phyloP scores from a whole-genome alignment of 257 asterid genomes.

The Cruciata laevipes region DNA sequence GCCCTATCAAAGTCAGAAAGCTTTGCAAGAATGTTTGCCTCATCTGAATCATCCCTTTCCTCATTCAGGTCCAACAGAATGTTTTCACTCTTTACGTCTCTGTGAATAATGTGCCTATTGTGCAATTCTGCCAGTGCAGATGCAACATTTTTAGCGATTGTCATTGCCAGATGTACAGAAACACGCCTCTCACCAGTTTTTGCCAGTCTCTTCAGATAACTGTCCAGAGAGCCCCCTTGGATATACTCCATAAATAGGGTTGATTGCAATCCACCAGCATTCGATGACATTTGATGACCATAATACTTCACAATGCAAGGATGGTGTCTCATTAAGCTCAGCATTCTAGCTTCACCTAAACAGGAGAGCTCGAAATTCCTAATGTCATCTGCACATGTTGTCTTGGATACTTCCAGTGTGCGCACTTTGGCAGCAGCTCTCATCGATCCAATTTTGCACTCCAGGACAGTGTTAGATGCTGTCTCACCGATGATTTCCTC shows the following conservation, averaged over 20 bases:
- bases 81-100: slow-evolving; percentile 86
- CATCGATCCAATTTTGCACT: slow-evolving; percentile 58
- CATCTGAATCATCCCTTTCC: slow-evolving; percentile 47
- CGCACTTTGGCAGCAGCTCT: slow-evolving; percentile 84
- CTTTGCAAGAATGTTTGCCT: slow-evolving; percentile 44
- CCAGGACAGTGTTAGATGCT: slow-evolving; percentile 58
- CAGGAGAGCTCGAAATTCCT: slow-evolving; percentile 66
- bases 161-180: slow-evolving; percentile 38
- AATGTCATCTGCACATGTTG: slow-evolving; percentile 48
- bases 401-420: slow-evolving; percentile 44
- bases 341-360: slow-evolving; percentile 84
- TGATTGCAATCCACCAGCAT: slow-evolving; percentile 52
- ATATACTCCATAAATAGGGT: slow-evolving; percentile 78
- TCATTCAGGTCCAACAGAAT: slow-evolving; percentile 68
- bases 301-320: slow-evolving; percentile 69
- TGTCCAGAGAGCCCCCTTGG: slow-evolving; percentile 88
- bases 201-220: slow-evolving; percentile 53
- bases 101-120: slow-evolving; percentile 66
- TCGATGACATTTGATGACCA: slow-evolving; percentile 87
- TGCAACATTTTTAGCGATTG: slow-evolving; percentile 71
- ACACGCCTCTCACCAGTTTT: slow-evolving; percentile 49
- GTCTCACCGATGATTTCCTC: slow-evolving; percentile 45
- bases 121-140: slow-evolving; percentile 69
- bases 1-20: slow-evolving; percentile 88
- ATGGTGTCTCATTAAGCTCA: slow-evolving; percentile 58